Evolutionary conservation across 1,284 basidiomycete genomes (phyloP).

Genomic region (Melampsora larici-populina): DNA sequence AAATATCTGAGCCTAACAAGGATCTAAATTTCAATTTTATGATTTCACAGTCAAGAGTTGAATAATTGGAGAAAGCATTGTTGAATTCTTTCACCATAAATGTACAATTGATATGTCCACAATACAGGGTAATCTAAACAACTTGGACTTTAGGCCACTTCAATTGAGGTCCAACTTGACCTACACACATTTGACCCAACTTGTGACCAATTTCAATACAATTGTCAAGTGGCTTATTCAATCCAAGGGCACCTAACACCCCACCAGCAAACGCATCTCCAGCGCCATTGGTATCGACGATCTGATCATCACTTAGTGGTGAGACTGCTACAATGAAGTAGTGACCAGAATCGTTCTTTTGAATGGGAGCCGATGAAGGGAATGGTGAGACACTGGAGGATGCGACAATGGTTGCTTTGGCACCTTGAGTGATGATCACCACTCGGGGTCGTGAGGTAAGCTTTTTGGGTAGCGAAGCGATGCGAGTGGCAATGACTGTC

Average conservation of each 20-base stretch:
- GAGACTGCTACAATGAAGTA: constrained; percentile 61
- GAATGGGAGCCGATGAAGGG: constrained; percentile 44
- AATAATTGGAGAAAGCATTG: not conserved
- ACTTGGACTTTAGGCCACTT: constrained; percentile 45
- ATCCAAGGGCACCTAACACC: constrained; percentile 79
- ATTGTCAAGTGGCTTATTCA: constrained; percentile 75
- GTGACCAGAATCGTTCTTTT: constrained; percentile 23
- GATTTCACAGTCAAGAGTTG: too few relatives aligned
- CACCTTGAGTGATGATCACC: constrained; percentile 89
- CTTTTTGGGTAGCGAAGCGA: constrained; percentile 65
- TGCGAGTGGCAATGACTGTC: constrained; percentile 65
- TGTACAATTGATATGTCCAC: not conserved
- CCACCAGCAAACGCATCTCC: constrained; percentile 99
- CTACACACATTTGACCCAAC: constrained; percentile 82
- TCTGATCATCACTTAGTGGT: constrained; percentile 65
- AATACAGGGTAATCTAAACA: not conserved
- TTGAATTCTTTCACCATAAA: constrained; percentile 3
- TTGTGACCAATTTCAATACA: constrained; percentile 82
- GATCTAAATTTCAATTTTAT: not conserved
- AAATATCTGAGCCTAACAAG: not conserved
- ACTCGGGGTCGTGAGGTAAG: constrained; percentile 71
- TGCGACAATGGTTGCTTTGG: constrained; percentile 75
- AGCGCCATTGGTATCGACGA: constrained; percentile 98
- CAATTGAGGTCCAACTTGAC: constrained; percentile 63
- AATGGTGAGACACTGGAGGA: constrained; percentile 62